phyloP scores from a whole-genome alignment of 169 alveolate genomes.

The Eimeria acervulina region DNA sequence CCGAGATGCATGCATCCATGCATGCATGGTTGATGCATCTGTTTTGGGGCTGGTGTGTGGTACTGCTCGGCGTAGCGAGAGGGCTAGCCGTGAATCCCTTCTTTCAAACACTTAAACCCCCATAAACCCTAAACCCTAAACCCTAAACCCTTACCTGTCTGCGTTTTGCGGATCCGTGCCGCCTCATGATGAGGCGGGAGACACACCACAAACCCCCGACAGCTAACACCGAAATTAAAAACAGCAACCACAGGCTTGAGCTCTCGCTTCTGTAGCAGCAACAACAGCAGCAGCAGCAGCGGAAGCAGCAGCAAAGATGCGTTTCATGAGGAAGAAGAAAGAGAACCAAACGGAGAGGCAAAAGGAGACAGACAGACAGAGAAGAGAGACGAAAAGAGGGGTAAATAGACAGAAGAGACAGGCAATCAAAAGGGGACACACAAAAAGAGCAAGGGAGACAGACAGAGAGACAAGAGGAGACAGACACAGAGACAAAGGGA shows the following conservation, averaged over 20 bases:
- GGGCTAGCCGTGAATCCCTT: too few relatives aligned
- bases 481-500: too few relatives aligned
- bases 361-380: too few relatives aligned
- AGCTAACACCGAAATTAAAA: background rate
- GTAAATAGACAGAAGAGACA: too few relatives aligned
- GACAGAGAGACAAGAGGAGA: too few relatives aligned
- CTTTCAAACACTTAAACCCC: too few relatives aligned
- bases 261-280: slow-evolving; percentile 23
- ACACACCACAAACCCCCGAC: background rate
- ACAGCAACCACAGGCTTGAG: background rate
- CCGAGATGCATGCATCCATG: slow-evolving; percentile 11
- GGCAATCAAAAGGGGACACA: background rate
- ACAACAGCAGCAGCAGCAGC: slow-evolving; percentile 21
- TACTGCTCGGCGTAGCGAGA: too few relatives aligned
- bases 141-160: background rate
- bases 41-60: background rate
- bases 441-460: too few relatives aligned
- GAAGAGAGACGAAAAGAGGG: background rate
- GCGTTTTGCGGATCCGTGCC: background rate
- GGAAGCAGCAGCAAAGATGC: background rate
- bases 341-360: background rate
- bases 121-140: too few relatives aligned
- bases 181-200: slow-evolving; percentile 14
- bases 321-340: background rate
- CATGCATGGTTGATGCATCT: background rate